Evolutionary conservation across 73 alveolate species (phyloP).

Genomic region (Tetrahymena borealis): DNA sequence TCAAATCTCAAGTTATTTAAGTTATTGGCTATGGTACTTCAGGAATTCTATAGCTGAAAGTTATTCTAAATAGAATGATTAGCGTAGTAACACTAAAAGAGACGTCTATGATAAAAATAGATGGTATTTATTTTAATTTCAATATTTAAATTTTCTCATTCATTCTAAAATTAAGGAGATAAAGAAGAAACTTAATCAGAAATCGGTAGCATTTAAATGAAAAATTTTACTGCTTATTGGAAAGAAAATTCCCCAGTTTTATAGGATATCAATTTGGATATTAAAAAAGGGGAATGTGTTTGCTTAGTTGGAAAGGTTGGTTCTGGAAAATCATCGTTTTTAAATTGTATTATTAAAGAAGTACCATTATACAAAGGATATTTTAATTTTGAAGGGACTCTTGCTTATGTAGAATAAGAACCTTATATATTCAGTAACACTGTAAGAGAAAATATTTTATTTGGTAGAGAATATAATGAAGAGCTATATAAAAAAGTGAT

Average conservation of each 20-base stretch:
- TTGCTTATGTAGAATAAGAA: slow-evolving; percentile 9
- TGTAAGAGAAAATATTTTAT: slow-evolving; percentile 53
- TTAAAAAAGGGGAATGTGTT: slow-evolving; percentile 75
- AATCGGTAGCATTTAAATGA: neutral
- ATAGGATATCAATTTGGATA: slow-evolving; percentile 59
- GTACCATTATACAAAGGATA: slow-evolving; percentile 23
- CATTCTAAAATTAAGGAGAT: neutral
- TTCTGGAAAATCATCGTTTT: slow-evolving; percentile 60
- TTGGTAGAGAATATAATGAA: slow-evolving; percentile 51
- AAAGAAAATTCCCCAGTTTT: slow-evolving; percentile 13
- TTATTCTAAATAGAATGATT: neutral
- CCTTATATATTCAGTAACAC: slow-evolving; percentile 13
- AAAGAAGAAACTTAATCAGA: neutral
- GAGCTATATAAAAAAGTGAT: slow-evolving; percentile 50
- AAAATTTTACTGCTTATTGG: slow-evolving; percentile 20
- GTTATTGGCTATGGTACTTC: slow-evolving; percentile 14
- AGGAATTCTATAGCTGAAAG: neutral
- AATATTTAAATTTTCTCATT: neutral
- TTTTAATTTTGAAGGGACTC: neutral
- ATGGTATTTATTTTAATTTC: neutral
- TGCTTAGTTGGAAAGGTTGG: slow-evolving; percentile 92
- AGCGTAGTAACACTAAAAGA: neutral
- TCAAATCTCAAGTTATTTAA: neutral
- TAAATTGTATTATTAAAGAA: slow-evolving; percentile 49
- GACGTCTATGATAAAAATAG: neutral